A percentile compares a stretch with the other conserved stretches of the same genome.
These are phyloP conservation scores for Fusarium transvaalense DNA, from an alignment of 2,329 filamentous ascomycete genomes.

Conservation along the genomic window DNA sequence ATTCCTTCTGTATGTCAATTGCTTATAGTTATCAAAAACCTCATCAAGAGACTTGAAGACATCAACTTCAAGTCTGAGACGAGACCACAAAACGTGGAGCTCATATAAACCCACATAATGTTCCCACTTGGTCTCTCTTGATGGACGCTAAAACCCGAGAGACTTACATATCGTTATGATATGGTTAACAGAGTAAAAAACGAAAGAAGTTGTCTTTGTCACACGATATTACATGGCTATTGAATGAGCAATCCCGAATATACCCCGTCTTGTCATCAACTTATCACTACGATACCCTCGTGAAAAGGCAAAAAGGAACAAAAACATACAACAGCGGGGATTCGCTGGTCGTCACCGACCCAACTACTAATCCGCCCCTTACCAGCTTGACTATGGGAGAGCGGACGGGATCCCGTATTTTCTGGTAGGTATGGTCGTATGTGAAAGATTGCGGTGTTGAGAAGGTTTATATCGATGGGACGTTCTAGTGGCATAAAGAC, in stretches of 20 bases:
- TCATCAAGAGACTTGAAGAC: too few relatives aligned
- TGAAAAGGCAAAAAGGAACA: not conserved
- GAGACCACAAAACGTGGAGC: not conserved
- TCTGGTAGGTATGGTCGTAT: conserved; percentile 18
- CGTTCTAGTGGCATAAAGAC: too few relatives aligned
- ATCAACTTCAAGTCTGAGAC: too few relatives aligned
- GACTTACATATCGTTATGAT: not conserved
- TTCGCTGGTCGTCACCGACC: conserved; percentile 16
- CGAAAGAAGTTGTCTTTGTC: not conserved
- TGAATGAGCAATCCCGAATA: not conserved
- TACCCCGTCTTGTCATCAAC: not conserved
- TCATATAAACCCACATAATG: not conserved
- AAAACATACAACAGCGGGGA: conserved; percentile 14
- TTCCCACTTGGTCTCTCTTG: not conserved
- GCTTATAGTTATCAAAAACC: too few relatives aligned
- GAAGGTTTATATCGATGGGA: not conserved
- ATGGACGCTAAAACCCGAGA: not conserved
- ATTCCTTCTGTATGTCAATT: too few relatives aligned
- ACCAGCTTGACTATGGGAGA: conserved; percentile 15
- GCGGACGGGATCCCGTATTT: conserved; percentile 15
- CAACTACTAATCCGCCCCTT: conserved; percentile 16
- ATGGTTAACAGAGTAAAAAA: not conserved
- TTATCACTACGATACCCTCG: not conserved
- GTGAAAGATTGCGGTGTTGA: not conserved
- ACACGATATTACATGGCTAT: not conserved